A percentile compares a stretch with the other conserved stretches of the same genome.
Evolutionary conservation across 495 filamentous ascomycete species (phyloP).

Genomic region (Daldinia decipiens): DNA sequence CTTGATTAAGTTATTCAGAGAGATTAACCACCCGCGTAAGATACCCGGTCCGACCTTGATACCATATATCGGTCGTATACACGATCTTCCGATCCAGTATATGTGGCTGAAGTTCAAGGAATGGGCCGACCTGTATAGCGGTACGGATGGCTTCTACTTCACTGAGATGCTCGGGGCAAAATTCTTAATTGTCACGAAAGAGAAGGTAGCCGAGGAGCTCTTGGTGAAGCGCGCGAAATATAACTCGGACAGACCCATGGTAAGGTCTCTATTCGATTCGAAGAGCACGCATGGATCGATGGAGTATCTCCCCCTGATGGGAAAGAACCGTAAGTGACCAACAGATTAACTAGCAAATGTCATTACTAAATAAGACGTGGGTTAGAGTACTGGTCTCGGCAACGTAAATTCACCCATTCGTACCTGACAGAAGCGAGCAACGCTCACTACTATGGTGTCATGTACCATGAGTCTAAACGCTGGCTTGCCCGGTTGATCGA

Average conservation of each 20-base stretch:
- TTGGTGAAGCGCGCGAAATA: slow-evolving; percentile 59
- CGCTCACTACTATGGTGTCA: slow-evolving; percentile 50
- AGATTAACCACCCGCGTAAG: slow-evolving; percentile 49
- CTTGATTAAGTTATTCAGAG: slow-evolving; percentile 45
- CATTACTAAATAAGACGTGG: slow-evolving; percentile 11
- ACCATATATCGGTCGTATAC: slow-evolving; percentile 58
- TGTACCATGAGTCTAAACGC: slow-evolving; percentile 56
- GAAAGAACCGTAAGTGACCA: slow-evolving; percentile 50
- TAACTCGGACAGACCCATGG: slow-evolving; percentile 58
- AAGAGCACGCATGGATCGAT: slow-evolving; percentile 53
- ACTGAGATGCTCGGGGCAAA: slow-evolving; percentile 59
- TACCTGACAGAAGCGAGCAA: slow-evolving; percentile 54
- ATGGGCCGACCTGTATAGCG: slow-evolving; percentile 59
- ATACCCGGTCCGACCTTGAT: slow-evolving; percentile 52
- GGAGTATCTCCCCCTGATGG: slow-evolving; percentile 58
- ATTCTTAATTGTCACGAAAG: slow-evolving; percentile 62
- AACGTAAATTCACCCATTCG: slow-evolving; percentile 52
- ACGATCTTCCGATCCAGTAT: slow-evolving; percentile 58
- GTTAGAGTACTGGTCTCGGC: slow-evolving; percentile 54
- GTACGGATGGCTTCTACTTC: slow-evolving; percentile 56
- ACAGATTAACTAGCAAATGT: neutral
- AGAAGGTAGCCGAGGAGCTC: slow-evolving; percentile 63
- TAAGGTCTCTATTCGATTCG: slow-evolving; percentile 55
- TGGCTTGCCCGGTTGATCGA: slow-evolving; percentile 52
- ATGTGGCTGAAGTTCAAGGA: slow-evolving; percentile 65